Percentiles rank a stretch among this genome's conserved stretches.
Conservation (phyloP, 2,329 filamentous ascomycete species). For the Paradendryphiella salina region DNA sequence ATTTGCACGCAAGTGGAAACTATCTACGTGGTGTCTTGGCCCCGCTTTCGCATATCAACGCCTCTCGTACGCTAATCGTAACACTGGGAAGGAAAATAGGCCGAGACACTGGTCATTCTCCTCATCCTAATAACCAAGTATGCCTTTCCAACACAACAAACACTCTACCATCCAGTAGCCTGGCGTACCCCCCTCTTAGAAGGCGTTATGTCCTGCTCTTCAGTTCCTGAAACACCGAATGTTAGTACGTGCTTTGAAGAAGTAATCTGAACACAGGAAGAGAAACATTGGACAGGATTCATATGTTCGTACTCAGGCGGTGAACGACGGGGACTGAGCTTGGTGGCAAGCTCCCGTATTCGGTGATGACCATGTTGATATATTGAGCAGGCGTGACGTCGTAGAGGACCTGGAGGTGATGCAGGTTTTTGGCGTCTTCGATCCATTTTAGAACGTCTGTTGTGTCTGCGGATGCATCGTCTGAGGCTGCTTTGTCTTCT, state of each 20-base stretch:
- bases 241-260: constrained; percentile 10
- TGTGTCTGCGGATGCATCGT: constrained; percentile 26
- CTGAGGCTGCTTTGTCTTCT: constrained; percentile 30
- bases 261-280: constrained; percentile 8
- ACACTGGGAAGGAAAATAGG: neutral
- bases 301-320: constrained; percentile 54
- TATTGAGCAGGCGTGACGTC: constrained; percentile 89
- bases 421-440: constrained; percentile 50
- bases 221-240: constrained; percentile 13
- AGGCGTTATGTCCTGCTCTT: constrained; percentile 15
- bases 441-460: constrained; percentile 46
- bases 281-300: constrained; percentile 21
- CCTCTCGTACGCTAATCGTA: neutral
- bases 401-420: constrained; percentile 77
- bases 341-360: constrained; percentile 83
- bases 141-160: neutral
- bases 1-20: neutral
- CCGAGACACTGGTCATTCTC: neutral
- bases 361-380: constrained; percentile 86
- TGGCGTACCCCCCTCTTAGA: constrained; percentile 13
- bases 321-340: constrained; percentile 80
- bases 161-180: constrained; percentile 9
- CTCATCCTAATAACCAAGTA: neutral
- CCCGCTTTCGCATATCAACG: neutral
- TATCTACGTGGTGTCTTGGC: neutral